Base-by-base conservation (phyloP, 345 rosid genomes). In the Cochlearia excelsa region DNA sequence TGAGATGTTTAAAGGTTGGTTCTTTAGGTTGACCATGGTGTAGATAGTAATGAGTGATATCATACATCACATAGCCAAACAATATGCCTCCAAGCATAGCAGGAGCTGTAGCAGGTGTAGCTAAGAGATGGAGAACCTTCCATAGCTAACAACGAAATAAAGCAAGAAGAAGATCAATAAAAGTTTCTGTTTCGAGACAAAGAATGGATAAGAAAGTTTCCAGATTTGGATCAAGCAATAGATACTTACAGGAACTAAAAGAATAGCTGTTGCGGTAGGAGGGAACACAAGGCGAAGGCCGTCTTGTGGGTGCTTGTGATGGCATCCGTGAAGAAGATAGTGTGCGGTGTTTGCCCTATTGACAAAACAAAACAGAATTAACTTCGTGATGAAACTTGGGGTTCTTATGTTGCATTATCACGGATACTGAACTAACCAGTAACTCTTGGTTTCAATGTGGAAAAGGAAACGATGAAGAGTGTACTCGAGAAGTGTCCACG, bases 401-500 rank as follows among this genome's bases (percentile, higher is more conserved):
- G 4, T 16, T 6, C 23, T 7, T 52, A 7, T 37, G 48, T 45
- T 52, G 57, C 10, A 68, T 2, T n/a, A 47, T 11, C 27, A 54
- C 0, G 6, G 31, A 27, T 47, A 40, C 4, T 4, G 51, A 55
- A 68, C 94, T 73, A 46, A 94, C 99, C 99, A 87, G 54, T 90
- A 94, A 51, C 75, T 85, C 67, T 70, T 80, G 50, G 99, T 94
- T 60, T 87, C 51, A 54, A 94, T 84, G 74, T 94, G 97, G 82
- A 94, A 94, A 66, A 94, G 81, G 70, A 94, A 94, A 41, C 97
- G 99, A 63, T 94, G 99, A 78, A 94, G 77, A 7, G 74, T 65
- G 79, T 94, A 94, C 57, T 94, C 99, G 35, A 87, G 33, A n/a
- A 90, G 73, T 47, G 99, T 85, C 99, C 99, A 94, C 1, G 83